A percentile compares a stretch with the other conserved stretches of the same genome.
Evolutionary conservation across 345 rosid species (phyloP).

Genomic region (Combretum micranthum): DNA sequence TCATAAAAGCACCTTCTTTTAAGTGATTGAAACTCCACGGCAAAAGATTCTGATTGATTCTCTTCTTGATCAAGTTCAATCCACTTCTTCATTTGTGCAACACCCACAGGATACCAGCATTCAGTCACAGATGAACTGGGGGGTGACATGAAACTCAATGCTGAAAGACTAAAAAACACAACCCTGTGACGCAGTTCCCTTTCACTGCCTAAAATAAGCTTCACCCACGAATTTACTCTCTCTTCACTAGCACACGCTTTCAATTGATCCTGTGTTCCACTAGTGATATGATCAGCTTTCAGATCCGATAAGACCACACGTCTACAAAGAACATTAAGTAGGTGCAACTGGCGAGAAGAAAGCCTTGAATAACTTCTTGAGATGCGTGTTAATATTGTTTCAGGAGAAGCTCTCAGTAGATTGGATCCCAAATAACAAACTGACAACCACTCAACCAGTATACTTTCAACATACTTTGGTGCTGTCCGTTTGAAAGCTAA

Average conservation of each 20-base stretch:
- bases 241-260: constrained; percentile 16
- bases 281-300: constrained; percentile 49
- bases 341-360: constrained; percentile 65
- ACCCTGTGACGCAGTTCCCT: constrained; percentile 78
- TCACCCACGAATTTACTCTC: constrained; percentile 42
- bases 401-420: constrained; percentile 21
- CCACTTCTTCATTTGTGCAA: constrained; percentile 78
- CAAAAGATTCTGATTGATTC: constrained; percentile 37
- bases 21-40: constrained; percentile 29
- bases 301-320: constrained; percentile 49
- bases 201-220: constrained; percentile 59
- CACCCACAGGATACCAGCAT: constrained; percentile 54
- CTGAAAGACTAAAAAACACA: constrained; percentile 49
- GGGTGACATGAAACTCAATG: constrained; percentile 23
- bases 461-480: constrained; percentile 48
- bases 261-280: constrained; percentile 23
- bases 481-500: constrained; percentile 54
- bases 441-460: constrained; percentile 66
- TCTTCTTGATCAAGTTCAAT: constrained; percentile 28
- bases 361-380: constrained; percentile 33
- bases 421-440: constrained; percentile 32
- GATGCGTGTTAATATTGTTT: constrained; percentile 36
- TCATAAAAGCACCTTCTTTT: constrained; percentile 29
- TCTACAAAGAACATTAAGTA: constrained; percentile 64
- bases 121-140: constrained; percentile 16